phyloP scores from a whole-genome alignment of 1,139 yeast species.

The Pichia sp. region DNA sequence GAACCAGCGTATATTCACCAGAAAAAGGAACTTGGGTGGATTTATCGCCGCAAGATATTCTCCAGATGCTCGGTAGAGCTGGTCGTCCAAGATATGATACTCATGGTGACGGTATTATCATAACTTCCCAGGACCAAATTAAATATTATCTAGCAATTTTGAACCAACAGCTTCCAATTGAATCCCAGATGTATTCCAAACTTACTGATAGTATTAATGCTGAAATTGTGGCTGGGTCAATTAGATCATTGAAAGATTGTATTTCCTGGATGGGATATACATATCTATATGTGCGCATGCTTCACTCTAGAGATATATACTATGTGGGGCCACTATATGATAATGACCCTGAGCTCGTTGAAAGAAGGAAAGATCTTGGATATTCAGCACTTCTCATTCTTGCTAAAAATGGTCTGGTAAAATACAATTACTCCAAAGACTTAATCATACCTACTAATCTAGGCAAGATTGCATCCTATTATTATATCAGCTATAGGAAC shows the following conservation, averaged over 20 bases:
- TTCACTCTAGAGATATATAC: conserved; percentile 65
- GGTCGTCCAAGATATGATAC: conserved; percentile 94
- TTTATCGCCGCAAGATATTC: conserved; percentile 85
- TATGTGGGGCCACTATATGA: conserved; percentile 67
- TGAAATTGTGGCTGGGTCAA: conserved; percentile 73
- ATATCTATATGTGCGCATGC: conserved; percentile 78
- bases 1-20: conserved; percentile 92
- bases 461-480: conserved; percentile 84
- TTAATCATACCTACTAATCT: conserved; percentile 59
- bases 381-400: conserved; percentile 72
- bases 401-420: conserved; percentile 49
- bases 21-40: conserved; percentile 86
- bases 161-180: conserved; percentile 89
- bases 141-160: conserved; percentile 85
- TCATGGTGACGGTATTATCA: conserved; percentile 90
- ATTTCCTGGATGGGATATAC: conserved; percentile 76
- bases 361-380: conserved; percentile 60
- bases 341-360: conserved; percentile 43
- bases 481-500: conserved; percentile 73
- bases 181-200: conserved; percentile 72
- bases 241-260: conserved; percentile 60
- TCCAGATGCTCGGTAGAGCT: conserved; percentile 96
- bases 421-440: conserved; percentile 53
- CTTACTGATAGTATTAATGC: conserved; percentile 80
- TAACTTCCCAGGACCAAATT: conserved; percentile 80